phyloP scores from a whole-genome alignment of 2,329 filamentous ascomycete genomes.

The Aureobasidium mangrovei region DNA sequence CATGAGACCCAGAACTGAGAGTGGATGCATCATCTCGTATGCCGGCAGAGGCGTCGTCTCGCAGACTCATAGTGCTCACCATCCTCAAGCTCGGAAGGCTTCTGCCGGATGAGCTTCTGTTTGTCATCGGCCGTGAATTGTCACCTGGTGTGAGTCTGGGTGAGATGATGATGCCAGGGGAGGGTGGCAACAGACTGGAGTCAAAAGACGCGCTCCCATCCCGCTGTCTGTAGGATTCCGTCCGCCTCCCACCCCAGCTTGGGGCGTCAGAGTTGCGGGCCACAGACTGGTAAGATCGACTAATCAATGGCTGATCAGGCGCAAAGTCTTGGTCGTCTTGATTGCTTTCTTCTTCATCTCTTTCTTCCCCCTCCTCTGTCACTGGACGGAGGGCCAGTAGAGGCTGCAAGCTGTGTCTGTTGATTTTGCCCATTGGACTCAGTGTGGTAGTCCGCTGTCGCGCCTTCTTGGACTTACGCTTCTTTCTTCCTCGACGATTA shows the following conservation, averaged over 20 bases:
- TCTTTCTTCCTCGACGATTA: conserved; percentile 12
- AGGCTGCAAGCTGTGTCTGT: background rate
- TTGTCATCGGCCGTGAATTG: background rate
- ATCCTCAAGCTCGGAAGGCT: background rate
- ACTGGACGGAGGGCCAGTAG: background rate
- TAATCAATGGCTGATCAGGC: conserved; percentile 1
- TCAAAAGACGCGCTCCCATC: conserved; percentile 4
- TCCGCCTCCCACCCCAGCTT: background rate
- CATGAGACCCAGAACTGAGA: background rate
- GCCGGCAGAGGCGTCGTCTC: conserved; percentile 1
- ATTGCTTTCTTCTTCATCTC: background rate
- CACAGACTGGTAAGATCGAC: background rate
- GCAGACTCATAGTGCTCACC: background rate
- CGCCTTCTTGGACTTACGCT: background rate
- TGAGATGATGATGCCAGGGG: background rate
- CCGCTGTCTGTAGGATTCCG: background rate
- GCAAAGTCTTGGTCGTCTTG: background rate
- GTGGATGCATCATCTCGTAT: conserved; percentile 5
- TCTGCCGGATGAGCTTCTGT: conserved; percentile 1
- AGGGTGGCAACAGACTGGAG: background rate
- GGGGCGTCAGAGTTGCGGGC: background rate
- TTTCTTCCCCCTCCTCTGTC: background rate
- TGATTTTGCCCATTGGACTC: background rate
- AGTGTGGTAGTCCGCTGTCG: background rate
- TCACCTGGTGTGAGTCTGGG: background rate